Conservation (phyloP, 2,329 filamentous ascomycete genomes). For the Ophiostoma himal-ulmi region DNA sequence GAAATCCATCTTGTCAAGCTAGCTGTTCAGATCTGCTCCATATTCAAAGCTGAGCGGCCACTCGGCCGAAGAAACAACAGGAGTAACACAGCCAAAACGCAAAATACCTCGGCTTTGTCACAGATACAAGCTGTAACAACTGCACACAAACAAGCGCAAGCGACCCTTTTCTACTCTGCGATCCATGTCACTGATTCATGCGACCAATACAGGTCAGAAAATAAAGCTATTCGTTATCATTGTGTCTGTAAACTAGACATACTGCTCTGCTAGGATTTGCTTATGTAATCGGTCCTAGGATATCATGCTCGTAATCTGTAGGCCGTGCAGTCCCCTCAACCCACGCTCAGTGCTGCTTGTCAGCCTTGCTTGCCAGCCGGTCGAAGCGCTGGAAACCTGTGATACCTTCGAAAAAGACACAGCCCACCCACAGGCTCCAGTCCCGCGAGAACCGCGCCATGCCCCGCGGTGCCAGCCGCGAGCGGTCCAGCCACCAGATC, state of each 20-base stretch:
- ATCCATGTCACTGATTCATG: too few relatives aligned
- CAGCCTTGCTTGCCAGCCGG: conserved; percentile 14
- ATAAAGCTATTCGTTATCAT: background rate
- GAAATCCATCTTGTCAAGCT: too few relatives aligned
- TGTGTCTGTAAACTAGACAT: background rate
- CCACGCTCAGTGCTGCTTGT: conserved; percentile 12
- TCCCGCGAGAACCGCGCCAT: conserved; percentile 41
- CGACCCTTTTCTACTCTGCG: too few relatives aligned
- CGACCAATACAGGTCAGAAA: background rate
- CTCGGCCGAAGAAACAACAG: background rate
- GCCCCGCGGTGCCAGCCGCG: conserved; percentile 43
- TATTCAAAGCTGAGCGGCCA: background rate
- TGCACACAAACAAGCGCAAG: too few relatives aligned
- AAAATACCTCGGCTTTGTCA: background rate
- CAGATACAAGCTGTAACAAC: background rate
- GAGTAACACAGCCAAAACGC: background rate
- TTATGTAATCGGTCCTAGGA: background rate
- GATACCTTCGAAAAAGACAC: conserved; percentile 50
- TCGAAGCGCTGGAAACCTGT: conserved; percentile 49
- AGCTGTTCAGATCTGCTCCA: background rate
- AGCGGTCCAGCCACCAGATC: conserved; percentile 46
- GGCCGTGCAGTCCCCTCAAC: too few relatives aligned
- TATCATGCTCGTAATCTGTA: too few relatives aligned
- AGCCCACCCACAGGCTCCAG: conserved; percentile 52
- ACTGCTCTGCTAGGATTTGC: background rate